Evolutionary conservation across 2,329 filamentous ascomycete genomes (phyloP).

Genomic region (Ophiocordyceps polyrhachis-furcata): DNA sequence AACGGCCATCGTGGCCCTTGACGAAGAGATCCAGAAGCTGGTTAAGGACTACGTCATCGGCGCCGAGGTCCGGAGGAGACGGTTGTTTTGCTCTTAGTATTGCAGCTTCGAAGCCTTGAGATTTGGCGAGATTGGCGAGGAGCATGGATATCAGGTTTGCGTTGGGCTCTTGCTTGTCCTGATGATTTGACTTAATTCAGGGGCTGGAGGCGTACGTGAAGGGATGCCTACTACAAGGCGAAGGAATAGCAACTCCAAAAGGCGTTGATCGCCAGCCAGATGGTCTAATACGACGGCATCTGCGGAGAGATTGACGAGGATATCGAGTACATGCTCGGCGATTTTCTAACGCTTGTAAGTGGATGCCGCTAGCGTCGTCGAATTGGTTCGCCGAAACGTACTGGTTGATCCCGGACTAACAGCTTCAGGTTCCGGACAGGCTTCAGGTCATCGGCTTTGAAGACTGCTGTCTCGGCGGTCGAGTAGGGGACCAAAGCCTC

Average conservation of each 20-base stretch:
- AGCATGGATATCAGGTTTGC: conserved; percentile 81
- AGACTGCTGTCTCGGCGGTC: conserved; percentile 52
- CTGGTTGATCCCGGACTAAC: conserved; percentile 64
- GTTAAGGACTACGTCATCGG: conserved; percentile 59
- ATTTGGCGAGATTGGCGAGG: conserved; percentile 79
- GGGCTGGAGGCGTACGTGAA: not conserved
- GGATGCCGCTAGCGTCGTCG: not conserved
- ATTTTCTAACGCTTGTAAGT: conserved; percentile 42
- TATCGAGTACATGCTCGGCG: conserved; percentile 79
- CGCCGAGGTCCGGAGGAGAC: conserved; percentile 49
- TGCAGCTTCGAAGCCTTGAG: conserved; percentile 45
- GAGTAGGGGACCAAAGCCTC: conserved; percentile 80
- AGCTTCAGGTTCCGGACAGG: conserved; percentile 80
- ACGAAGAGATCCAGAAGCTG: conserved; percentile 94
- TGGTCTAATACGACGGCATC: conserved; percentile 58
- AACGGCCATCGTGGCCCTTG: conserved; percentile 63
- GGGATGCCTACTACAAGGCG: conserved; percentile 49
- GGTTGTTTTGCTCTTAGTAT: conserved; percentile 50
- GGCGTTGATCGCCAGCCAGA: conserved; percentile 61
- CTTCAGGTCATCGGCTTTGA: conserved; percentile 62
- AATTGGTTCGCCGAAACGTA: conserved; percentile 21
- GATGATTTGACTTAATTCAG: not conserved
- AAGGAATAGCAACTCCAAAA: conserved; percentile 54
- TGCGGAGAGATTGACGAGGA: conserved; percentile 70
- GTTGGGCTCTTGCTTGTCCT: conserved; percentile 59